Evolutionary conservation across 2,329 filamentous ascomycete species (phyloP).

Genomic region (Zarea fungicola): DNA sequence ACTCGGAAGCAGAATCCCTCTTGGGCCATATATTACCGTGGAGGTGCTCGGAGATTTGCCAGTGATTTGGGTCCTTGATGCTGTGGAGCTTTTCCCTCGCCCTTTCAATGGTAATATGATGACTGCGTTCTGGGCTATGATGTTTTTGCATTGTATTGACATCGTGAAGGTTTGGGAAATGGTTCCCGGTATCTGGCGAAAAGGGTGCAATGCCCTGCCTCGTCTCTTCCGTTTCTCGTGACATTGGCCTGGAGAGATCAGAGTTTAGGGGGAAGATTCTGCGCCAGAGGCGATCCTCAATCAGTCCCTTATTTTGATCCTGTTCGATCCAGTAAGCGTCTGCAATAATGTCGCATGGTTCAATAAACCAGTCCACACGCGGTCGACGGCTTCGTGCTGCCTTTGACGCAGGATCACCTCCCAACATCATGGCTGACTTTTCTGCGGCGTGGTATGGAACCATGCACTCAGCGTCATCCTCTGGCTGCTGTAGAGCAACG

Average conservation of each 20-base stretch:
- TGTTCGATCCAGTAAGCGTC: slow-evolving; percentile 90
- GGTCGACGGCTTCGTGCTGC: slow-evolving; percentile 62
- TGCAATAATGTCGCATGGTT: slow-evolving; percentile 79
- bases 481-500: slow-evolving; percentile 19
- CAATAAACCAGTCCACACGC: slow-evolving; percentile 77
- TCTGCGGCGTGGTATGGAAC: slow-evolving; percentile 44
- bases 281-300: slow-evolving; percentile 73
- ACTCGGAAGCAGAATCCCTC: slow-evolving; percentile 50
- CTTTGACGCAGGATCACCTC: slow-evolving; percentile 39
- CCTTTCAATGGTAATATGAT: slow-evolving; percentile 52
- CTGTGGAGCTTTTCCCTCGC: slow-evolving; percentile 56
- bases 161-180: slow-evolving; percentile 17
- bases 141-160: slow-evolving; percentile 17
- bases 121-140: slow-evolving; percentile 37
- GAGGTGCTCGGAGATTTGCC: slow-evolving; percentile 43
- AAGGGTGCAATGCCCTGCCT: slow-evolving; percentile 21
- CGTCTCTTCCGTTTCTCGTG: slow-evolving; percentile 26
- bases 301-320: slow-evolving; percentile 69
- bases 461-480: slow-evolving; percentile 24
- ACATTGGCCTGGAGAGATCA: slow-evolving; percentile 25
- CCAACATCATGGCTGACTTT: slow-evolving; percentile 35
- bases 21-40: slow-evolving; percentile 48
- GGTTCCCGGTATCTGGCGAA: slow-evolving; percentile 21
- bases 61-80: slow-evolving; percentile 50
- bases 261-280: slow-evolving; percentile 57